phyloP scores from a whole-genome alignment of 305 asterid species.

The Fraxinus xanthoxyloides region DNA sequence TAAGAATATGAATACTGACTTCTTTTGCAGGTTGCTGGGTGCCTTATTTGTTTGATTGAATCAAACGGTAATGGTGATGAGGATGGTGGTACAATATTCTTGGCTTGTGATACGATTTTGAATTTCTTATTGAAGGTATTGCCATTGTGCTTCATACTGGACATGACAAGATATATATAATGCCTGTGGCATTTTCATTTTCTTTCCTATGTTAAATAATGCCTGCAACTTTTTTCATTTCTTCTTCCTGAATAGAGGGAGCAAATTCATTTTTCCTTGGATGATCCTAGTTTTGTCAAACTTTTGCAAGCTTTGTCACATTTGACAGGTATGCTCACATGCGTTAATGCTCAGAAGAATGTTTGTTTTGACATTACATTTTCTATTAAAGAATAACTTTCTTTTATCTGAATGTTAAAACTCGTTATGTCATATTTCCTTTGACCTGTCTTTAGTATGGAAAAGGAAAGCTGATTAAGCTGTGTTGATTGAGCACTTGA shows the following conservation, averaged over 20 bases:
- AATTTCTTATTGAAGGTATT: conserved; percentile 72
- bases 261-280: conserved; percentile 34
- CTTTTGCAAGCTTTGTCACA: conserved; percentile 61
- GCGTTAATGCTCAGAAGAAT: conserved; percentile 22
- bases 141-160: conserved; percentile 12
- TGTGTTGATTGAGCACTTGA: neutral
- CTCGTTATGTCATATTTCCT: neutral
- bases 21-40: conserved; percentile 58
- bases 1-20: neutral
- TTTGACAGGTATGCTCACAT: conserved; percentile 56
- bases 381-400: neutral
- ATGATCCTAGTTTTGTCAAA: conserved; percentile 44
- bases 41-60: conserved; percentile 48
- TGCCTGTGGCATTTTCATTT: conserved; percentile 17
- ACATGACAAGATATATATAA: conserved; percentile 10
- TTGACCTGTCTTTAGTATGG: conserved; percentile 1
- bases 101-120: conserved; percentile 91
- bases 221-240: neutral
- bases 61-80: conserved; percentile 37
- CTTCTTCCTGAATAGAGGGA: conserved; percentile 38
- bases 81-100: conserved; percentile 45
- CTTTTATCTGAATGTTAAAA: neutral
- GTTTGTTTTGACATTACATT: neutral
- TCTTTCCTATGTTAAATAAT: neutral
- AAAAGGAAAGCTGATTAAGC: neutral